Evolutionary conservation across 805 yeast genomes (phyloP).

Genomic region (Wickerhamomyces rabaulensis): DNA sequence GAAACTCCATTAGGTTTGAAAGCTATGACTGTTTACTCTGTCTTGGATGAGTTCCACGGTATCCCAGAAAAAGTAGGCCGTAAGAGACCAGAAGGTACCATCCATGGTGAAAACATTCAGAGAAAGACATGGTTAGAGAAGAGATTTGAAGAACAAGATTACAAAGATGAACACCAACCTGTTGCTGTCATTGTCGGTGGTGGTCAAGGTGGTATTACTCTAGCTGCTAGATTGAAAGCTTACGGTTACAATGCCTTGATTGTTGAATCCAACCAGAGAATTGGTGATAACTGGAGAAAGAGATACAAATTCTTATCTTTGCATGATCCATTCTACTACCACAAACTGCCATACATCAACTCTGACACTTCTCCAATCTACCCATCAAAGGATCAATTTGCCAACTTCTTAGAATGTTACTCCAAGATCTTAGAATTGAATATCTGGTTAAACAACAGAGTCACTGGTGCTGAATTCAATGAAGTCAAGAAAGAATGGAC

Average conservation of each 20-base stretch:
- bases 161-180: constrained; percentile 31
- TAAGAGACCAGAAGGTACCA: constrained; percentile 31
- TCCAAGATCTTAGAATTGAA: constrained; percentile 36
- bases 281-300: constrained; percentile 45
- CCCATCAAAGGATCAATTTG: constrained; percentile 40
- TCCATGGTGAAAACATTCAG: constrained; percentile 33
- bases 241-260: constrained; percentile 37
- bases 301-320: constrained; percentile 39
- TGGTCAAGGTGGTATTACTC: constrained; percentile 40
- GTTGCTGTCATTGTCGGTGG: constrained; percentile 41
- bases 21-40: constrained; percentile 30
- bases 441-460: constrained; percentile 30
- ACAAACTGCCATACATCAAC: constrained; percentile 35
- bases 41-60: constrained; percentile 28
- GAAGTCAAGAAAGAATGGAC: constrained; percentile 27
- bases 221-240: constrained; percentile 37
- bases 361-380: constrained; percentile 38
- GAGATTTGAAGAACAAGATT: constrained; percentile 25
- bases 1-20: constrained; percentile 26
- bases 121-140: constrained; percentile 36
- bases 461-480: constrained; percentile 28
- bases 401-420: constrained; percentile 38
- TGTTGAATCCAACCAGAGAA: constrained; percentile 30
- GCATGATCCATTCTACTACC: constrained; percentile 42
- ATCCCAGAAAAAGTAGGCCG: constrained; percentile 29